A percentile compares a stretch with the other conserved stretches of the same genome.
Evolutionary conservation across 768 basidiomycete genomes (phyloP).

Genomic region (Cyclocybe cylindracea): DNA sequence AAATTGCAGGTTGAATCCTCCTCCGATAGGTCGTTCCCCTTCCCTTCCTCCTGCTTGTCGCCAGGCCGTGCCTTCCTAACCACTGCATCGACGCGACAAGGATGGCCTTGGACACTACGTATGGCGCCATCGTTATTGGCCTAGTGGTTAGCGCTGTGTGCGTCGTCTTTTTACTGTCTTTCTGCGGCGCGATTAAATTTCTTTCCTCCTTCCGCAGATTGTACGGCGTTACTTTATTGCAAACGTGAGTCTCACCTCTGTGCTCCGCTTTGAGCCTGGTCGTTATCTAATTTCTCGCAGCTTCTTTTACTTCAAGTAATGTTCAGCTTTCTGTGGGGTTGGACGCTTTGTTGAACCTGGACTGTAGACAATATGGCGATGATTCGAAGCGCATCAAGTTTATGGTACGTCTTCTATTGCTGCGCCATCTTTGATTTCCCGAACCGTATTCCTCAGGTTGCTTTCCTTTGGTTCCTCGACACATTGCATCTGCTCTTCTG

Average conservation of each 20-base stretch:
- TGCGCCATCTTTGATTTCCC: background rate
- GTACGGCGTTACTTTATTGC: slow-evolving; percentile 48
- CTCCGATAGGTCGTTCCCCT: too few species aligned
- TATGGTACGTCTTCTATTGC: slow-evolving; percentile 30
- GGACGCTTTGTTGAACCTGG: background rate
- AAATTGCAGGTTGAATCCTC: too few species aligned
- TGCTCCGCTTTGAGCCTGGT: background rate
- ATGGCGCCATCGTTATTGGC: slow-evolving; percentile 47
- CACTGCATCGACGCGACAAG: slow-evolving; percentile 28
- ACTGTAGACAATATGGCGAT: slow-evolving; percentile 37
- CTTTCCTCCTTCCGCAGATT: slow-evolving; percentile 27
- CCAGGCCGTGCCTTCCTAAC: slow-evolving; percentile 19
- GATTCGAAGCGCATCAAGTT: slow-evolving; percentile 40
- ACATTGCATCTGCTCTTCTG: slow-evolving; percentile 45
- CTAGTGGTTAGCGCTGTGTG: slow-evolving; percentile 45
- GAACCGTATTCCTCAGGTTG: slow-evolving; percentile 26
- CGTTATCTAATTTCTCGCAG: slow-evolving; percentile 19
- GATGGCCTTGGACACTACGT: slow-evolving; percentile 51
- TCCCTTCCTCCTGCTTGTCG: too few species aligned
- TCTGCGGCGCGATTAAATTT: slow-evolving; percentile 1
- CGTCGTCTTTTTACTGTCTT: slow-evolving; percentile 10
- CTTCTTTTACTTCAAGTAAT: slow-evolving; percentile 43
- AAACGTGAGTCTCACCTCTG: slow-evolving; percentile 31
- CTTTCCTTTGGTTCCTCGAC: slow-evolving; percentile 43
- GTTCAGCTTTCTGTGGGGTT: background rate